phyloP scores from a whole-genome alignment of 208 protist species.

The Phytomonas francai region DNA sequence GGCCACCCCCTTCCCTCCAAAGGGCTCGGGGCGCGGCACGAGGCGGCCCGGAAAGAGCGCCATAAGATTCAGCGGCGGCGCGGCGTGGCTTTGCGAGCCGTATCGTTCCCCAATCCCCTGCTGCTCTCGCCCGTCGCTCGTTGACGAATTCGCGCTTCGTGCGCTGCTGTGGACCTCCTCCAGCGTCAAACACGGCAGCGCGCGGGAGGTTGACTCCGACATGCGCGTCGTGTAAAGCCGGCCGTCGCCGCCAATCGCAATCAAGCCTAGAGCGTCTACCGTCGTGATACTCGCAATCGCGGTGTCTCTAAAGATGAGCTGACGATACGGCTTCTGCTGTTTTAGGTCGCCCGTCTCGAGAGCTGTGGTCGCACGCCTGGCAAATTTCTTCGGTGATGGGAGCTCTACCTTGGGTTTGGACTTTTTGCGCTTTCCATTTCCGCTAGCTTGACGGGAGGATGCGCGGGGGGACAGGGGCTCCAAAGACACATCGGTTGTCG shows the following conservation, averaged over 20 bases:
- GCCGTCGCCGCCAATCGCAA: conserved; percentile 47
- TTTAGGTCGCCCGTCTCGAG: conserved; percentile 1
- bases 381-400: neutral
- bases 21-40: conserved; percentile 8
- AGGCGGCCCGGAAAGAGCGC: conserved; percentile 56
- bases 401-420: neutral
- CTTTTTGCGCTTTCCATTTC: neutral
- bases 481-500: neutral
- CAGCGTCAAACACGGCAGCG: conserved; percentile 32
- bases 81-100: neutral
- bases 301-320: conserved; percentile 14
- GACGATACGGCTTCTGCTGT: conserved; percentile 18
- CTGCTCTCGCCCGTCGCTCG: neutral
- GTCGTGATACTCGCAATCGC: conserved; percentile 28
- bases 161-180: conserved; percentile 15
- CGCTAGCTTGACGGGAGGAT: neutral
- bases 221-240: conserved; percentile 31
- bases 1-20: neutral
- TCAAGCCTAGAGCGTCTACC: conserved; percentile 22
- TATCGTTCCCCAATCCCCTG: neutral
- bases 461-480: neutral
- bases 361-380: neutral
- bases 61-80: conserved; percentile 15
- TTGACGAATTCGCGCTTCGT: neutral
- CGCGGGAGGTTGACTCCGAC: conserved; percentile 32